phyloP scores from a whole-genome alignment of 164 flowering plant species.

The Vitis amurensis region DNA sequence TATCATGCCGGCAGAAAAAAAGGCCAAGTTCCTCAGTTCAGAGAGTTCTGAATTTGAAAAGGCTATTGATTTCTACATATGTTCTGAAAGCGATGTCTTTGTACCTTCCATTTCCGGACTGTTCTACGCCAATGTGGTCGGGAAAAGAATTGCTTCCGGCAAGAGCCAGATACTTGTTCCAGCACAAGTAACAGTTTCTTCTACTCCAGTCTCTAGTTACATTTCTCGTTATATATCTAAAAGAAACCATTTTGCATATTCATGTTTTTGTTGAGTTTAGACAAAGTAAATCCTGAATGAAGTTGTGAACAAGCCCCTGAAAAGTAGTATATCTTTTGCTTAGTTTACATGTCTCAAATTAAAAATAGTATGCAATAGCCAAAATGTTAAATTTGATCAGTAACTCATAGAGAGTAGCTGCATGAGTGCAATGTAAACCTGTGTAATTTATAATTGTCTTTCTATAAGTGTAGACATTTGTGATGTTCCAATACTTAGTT shows the following conservation, averaged over 20 bases:
- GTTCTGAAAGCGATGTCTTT: conserved; percentile 84
- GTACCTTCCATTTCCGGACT: conserved; percentile 94
- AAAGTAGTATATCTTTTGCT: too few relatives aligned
- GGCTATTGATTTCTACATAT: conserved; percentile 79
- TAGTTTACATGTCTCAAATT: too few relatives aligned
- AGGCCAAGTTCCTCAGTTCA: conserved; percentile 48
- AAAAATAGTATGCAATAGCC: too few relatives aligned
- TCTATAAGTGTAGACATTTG: too few relatives aligned
- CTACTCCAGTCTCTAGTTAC: conserved; percentile 53
- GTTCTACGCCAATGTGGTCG: conserved; percentile 80
- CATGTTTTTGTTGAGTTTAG: conserved; percentile 65
- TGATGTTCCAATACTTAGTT: too few relatives aligned
- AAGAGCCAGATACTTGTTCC: conserved; percentile 75
- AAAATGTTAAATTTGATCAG: too few relatives aligned
- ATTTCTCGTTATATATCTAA: conserved; percentile 66
- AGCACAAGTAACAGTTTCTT: conserved; percentile 38
- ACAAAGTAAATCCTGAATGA: too few relatives aligned
- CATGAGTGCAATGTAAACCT: too few relatives aligned
- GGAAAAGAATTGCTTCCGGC: conserved; percentile 73
- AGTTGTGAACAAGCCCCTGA: too few relatives aligned
- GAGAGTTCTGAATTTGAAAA: conserved; percentile 59
- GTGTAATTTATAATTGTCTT: too few relatives aligned
- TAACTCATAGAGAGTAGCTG: too few relatives aligned
- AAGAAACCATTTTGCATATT: conserved; percentile 85
- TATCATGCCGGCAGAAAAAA: conserved; percentile 76